Evolutionary conservation across 2,329 filamentous ascomycete genomes (phyloP), one percentile per base, ranked within the genome.

Genomic region (Botrytis tulipae): DNA sequence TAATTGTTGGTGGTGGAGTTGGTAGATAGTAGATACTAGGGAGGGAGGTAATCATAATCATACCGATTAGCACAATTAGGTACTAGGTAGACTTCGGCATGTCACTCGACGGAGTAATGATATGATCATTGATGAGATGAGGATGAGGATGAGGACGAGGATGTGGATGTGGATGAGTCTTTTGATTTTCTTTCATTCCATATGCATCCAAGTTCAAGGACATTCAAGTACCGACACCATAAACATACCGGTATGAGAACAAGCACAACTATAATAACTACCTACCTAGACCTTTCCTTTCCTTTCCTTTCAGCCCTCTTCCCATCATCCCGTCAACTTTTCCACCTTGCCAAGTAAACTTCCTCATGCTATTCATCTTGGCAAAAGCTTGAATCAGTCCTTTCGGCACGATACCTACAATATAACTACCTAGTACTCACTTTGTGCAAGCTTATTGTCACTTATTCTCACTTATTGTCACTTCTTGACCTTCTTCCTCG

Each of bases 361-460:
- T 61, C 18, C 59, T 61, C 59, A n/a, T 25, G 35, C 60, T 44
- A 62, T 29, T 29, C 40, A 46, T 32, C 61, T 63, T 63, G 61
- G 61, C 61, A 44, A 63, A 63, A 57, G 61, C 61, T 63, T 63
- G 61, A 63, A 54, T 29, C 51, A 54, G n/a, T 51, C 48, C 1
- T 14, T 51, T 25, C 48, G 48, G 48, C 25, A 51, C 48, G 48
- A 51, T 14, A 2, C n/a, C n/a, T n/a, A n/a, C n/a, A n/a, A n/a
- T 32, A 32, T 2, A 32, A 32, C 32, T 4, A 32, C 32, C 32
- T 32, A 32, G 32, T 32, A 40, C 37, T 22, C 44, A 46, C 44
- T 22, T 1, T 46, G 44, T 46, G 44, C 44, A 22, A 46, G 44
- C 44, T 46, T 4, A 10, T 48, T 12, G 22, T 25, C 22, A 25